Percentiles rank a stretch among this genome's conserved stretches.
phyloP scores from a whole-genome alignment of 345 rosid species.

The Streptanthus diversifolius region DNA sequence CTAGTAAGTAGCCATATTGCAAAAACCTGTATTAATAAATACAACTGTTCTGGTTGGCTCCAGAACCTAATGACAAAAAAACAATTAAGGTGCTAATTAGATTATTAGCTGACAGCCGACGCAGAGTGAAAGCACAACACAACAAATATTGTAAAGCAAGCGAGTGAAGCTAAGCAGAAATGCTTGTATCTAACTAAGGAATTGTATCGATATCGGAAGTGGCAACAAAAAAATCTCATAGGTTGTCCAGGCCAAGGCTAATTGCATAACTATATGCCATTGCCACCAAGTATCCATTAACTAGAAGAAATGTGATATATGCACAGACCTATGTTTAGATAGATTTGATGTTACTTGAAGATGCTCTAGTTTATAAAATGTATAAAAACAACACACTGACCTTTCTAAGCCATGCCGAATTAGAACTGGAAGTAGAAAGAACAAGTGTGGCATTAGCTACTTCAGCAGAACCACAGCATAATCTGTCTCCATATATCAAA shows the following conservation, averaged over 20 bases:
- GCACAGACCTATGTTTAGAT: not conserved
- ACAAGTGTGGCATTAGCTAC: constrained; percentile 68
- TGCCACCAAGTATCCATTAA: not conserved
- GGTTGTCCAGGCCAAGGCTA: not conserved
- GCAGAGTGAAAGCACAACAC: not conserved
- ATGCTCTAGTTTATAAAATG: not conserved
- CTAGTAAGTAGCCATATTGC: not conserved
- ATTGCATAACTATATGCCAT: not conserved
- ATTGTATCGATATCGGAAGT: not conserved
- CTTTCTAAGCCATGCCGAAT: constrained; percentile 66
- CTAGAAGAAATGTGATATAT: not conserved
- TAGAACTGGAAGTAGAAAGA: constrained; percentile 42
- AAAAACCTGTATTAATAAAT: constrained; percentile 77
- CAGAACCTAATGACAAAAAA: constrained; percentile 53
- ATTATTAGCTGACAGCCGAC: not conserved
- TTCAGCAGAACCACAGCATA: constrained; percentile 82
- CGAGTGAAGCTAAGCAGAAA: not conserved
- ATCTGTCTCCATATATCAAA: constrained; percentile 83
- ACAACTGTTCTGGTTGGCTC: constrained; percentile 63
- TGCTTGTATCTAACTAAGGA: not conserved
- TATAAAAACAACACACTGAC: constrained; percentile 37
- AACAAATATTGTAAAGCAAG: constrained; percentile 7
- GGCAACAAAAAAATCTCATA: not conserved
- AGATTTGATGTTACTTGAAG: constrained; percentile 1
- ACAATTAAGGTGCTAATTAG: not conserved